Base-by-base conservation (phyloP, 768 basidiomycete species). In the Candolleomyces aberdarensis region DNA sequence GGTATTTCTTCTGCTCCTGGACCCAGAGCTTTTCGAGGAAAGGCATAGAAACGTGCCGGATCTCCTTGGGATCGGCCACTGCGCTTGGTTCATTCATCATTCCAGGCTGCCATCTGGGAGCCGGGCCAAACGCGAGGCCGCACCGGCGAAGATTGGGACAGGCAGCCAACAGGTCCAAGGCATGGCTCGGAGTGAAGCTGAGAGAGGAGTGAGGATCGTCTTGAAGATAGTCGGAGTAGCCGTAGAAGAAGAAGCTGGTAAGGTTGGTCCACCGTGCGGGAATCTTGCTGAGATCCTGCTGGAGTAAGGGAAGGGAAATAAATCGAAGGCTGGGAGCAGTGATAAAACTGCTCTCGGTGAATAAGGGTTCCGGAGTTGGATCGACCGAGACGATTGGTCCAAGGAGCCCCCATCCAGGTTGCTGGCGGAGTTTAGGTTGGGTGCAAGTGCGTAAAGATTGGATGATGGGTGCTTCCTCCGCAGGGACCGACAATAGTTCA, bases 401-500 rank as follows among this genome's bases (percentile, higher is more conserved):
- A 3, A 26, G 3, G 26, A 26, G 26, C 26, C 26, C 26, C 26
- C 26, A 26, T 26, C 26, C 26, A 26, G 26, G 26, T 1, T 26
- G 26, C 26, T 1, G 26, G 3, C 26, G 13, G 51, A 26, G 32
- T 7, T 19, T 26, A 14, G 51, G 22, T 8, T 31, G 51, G 10
- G 51, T 6, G 51, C 51, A 29, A 22, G 31, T 2, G 2, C 51
- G 51, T 22, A 52, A 14, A 31, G 15, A 52, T 31, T 29, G 10
- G 51, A 52, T 26, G 51, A 29, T 52, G 20, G 57, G 57, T 15
- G 57, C 26, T 9, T 58, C 57, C n/a, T 31, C 29, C n/a, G 57
- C 57, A 9, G 57, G 57, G 31, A 58, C 48, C 14, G 64, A 62
- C 11, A 64, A 43, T 19, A 64, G 53, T 17, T 54, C 43, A 26